These are phyloP conservation scores for Lasiosphaeria miniovina DNA, from an alignment of 495 filamentous ascomycete genomes.

Conservation along the genomic window DNA sequence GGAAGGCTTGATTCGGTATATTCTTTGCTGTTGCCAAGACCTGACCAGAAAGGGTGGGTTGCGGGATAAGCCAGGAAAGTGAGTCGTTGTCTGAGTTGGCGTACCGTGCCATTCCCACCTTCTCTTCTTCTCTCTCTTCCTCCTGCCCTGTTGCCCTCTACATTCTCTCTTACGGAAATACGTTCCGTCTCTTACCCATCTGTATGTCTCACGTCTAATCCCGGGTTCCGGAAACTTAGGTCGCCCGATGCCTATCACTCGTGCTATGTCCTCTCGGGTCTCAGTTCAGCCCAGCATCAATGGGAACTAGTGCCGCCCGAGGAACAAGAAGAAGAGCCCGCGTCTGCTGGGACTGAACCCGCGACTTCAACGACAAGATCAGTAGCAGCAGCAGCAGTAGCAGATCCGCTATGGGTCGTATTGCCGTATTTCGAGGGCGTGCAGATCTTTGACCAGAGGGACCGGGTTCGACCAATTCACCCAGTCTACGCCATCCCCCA, in stretches of 20 bases:
- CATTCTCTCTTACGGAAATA: not conserved
- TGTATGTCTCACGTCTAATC: not conserved
- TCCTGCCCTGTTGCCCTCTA: conserved; percentile 7
- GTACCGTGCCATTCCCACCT: conserved; percentile 8
- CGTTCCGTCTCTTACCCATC: not conserved
- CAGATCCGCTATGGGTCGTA: conserved; percentile 55
- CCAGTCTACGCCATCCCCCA: conserved; percentile 84
- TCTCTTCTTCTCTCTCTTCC: conserved; percentile 6
- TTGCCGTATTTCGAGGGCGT: conserved; percentile 45
- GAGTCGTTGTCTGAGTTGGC: conserved; percentile 38
- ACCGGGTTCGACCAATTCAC: conserved; percentile 60
- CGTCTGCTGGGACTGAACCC: too few relatives aligned
- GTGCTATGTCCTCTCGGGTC: conserved; percentile 82
- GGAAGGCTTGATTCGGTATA: conserved; percentile 82
- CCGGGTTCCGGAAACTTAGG: conserved; percentile 36
- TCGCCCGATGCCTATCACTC: conserved; percentile 85
- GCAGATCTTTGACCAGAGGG: conserved; percentile 50
- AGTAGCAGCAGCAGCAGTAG: not conserved
- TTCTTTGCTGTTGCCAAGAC: conserved; percentile 82
- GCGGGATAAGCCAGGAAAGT: conserved; percentile 92
- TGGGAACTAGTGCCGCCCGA: conserved; percentile 57
- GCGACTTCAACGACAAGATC: too few relatives aligned
- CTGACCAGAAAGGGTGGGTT: conserved; percentile 68
- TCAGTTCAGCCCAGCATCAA: conserved; percentile 75
- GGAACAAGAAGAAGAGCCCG: conserved; percentile 1